A percentile compares a stretch with the other conserved stretches of the same genome.
Evolutionary conservation across 345 rosid species (phyloP).

Genomic region (Gossypium herbaceum): DNA sequence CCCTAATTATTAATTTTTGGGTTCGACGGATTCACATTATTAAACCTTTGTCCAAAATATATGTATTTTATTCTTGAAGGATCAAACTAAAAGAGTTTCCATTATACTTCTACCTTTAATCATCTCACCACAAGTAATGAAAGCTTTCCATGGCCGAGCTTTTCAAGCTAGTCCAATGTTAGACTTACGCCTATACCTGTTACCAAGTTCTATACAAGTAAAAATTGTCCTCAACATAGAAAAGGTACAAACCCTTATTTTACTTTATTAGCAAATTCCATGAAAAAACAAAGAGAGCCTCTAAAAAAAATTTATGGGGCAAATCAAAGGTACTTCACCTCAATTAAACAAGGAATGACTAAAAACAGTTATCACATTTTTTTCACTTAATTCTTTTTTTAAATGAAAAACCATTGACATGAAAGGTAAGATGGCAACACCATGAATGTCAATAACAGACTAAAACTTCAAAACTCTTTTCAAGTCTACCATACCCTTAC

Average conservation of each 20-base stretch:
- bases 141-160: too few relatives aligned
- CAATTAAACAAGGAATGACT: conserved; percentile 8
- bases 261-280: neutral
- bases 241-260: neutral
- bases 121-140: too few relatives aligned
- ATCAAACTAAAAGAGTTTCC: too few relatives aligned
- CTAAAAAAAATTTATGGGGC: neutral
- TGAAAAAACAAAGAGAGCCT: neutral
- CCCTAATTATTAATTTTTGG: too few relatives aligned
- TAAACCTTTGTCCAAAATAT: too few relatives aligned
- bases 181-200: too few relatives aligned
- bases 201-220: too few relatives aligned
- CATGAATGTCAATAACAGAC: conserved; percentile 16
- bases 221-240: too few relatives aligned
- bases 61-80: too few relatives aligned
- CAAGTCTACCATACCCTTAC: conserved; percentile 11
- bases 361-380: conserved; percentile 6
- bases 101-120: too few relatives aligned
- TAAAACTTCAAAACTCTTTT: conserved; percentile 12
- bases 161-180: too few relatives aligned
- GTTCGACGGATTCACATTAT: too few relatives aligned
- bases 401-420: conserved; percentile 22
- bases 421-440: conserved; percentile 14
- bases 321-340: neutral
- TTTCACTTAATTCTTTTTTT: conserved; percentile 24